These are phyloP conservation scores for Diaporthe sp. DNA, from an alignment of 2,329 filamentous ascomycete genomes.

Conservation along the genomic window DNA sequence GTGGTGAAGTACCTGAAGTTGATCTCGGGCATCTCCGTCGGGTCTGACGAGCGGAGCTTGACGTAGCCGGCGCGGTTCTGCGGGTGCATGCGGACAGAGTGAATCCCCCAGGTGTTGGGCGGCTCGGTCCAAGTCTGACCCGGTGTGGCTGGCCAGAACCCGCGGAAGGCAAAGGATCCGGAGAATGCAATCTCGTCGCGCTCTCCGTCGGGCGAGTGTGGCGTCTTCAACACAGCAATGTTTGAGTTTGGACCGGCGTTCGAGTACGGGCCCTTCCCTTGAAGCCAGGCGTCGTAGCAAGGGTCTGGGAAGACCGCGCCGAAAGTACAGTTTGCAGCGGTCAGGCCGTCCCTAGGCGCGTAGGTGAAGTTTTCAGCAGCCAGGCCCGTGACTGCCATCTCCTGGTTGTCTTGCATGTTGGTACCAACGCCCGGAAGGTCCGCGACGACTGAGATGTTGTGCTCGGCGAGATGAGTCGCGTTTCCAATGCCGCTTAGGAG, in stretches of 20 bases:
- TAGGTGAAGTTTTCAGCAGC: slow-evolving; percentile 44
- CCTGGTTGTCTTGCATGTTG: slow-evolving; percentile 62
- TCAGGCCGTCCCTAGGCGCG: slow-evolving; percentile 34
- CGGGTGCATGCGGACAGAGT: slow-evolving; percentile 48
- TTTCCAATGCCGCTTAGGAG: slow-evolving; percentile 65
- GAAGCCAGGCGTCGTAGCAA: slow-evolving; percentile 20
- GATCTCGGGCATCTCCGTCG: slow-evolving; percentile 73
- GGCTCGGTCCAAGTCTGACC: slow-evolving; percentile 49
- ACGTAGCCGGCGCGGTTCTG: slow-evolving; percentile 74
- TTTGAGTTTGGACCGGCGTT: slow-evolving; percentile 39
- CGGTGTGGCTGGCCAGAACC: slow-evolving; percentile 57
- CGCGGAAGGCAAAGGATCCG: slow-evolving; percentile 59
- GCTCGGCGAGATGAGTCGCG: slow-evolving; percentile 55
- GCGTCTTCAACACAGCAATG: slow-evolving; percentile 48
- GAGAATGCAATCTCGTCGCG: slow-evolving; percentile 68
- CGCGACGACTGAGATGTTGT: slow-evolving; percentile 60
- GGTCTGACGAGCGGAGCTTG: slow-evolving; percentile 70
- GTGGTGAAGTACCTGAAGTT: slow-evolving; percentile 70
- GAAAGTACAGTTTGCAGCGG: not conserved
- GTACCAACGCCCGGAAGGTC: slow-evolving; percentile 65
- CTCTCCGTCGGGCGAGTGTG: slow-evolving; percentile 55
- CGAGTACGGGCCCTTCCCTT: slow-evolving; percentile 19
- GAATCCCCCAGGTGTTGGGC: slow-evolving; percentile 40
- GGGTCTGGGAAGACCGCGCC: slow-evolving; percentile 1
- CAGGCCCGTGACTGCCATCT: slow-evolving; percentile 51